Base-by-base conservation (phyloP, 2,329 filamentous ascomycete genomes). In the Aspergillus caelatus region DNA sequence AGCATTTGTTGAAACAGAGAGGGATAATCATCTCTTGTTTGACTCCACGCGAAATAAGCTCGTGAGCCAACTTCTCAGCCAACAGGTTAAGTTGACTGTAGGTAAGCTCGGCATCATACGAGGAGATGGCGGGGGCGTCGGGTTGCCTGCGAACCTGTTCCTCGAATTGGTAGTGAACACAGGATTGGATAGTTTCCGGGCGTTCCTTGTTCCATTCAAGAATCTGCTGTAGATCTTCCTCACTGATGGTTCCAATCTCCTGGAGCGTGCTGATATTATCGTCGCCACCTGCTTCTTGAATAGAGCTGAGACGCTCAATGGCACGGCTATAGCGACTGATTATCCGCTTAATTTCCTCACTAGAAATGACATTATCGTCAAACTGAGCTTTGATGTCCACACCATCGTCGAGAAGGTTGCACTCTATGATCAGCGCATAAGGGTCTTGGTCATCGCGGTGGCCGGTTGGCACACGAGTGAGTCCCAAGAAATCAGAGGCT, bases 1-100 rank as follows among this genome's bases (percentile, higher is more conserved):
- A 46, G 26, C 39, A 58, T n/a, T 58, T 58, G 10, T 58, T 46
- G 5, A 58, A 46, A 16, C 23, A 50, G 26, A 58, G 26, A 32
- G 56, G 56, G 26, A 50, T 30, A 30, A 28, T 50, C 46, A 50
- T 50, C 46, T 50, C 46, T 16, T 26, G 23, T 28, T 50, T 50
- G 26, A 50, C 46, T 2, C 46, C 46, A 30, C 46, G 46, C 7
- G 12, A 16, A 9, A 28, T 30, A 26, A 50, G 46, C 26, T 50
- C 23, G 14, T 50, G 26, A 19, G 46, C 46, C 46, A 50, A 11
- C 23, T 50, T 50, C 14, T 50, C 46, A 10, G 46, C 46, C 23
- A 50, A 19, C 6, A 30, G 6, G 26, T 50, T 50, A 50, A 50
- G 46, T 50, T 50, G 26, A n/a, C 46, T 50, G 26, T 50, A 50